Conservation (phyloP, 805 yeast genomes). For the Debaryomyces hansenii region DNA sequence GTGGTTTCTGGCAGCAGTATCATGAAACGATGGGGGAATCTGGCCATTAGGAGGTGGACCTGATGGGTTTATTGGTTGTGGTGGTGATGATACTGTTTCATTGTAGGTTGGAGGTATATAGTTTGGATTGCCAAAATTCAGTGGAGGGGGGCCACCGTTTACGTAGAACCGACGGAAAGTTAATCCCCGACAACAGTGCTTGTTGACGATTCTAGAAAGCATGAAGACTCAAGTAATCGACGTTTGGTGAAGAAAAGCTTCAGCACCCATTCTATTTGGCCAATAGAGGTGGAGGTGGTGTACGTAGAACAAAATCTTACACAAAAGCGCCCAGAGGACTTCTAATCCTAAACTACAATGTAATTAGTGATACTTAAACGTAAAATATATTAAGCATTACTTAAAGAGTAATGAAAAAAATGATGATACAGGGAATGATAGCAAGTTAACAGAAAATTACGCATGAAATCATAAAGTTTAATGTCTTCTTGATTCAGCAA, state of each 20-base stretch:
- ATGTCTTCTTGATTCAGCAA: slow-evolving; percentile 96
- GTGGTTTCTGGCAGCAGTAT: not conserved
- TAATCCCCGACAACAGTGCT: not conserved
- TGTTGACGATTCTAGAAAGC: not conserved
- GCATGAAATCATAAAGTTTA: slow-evolving; percentile 32
- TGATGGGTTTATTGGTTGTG: slow-evolving; percentile 1
- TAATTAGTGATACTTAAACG: slow-evolving; percentile 1
- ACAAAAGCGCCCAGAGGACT: too few species aligned
- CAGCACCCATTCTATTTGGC: too few species aligned
- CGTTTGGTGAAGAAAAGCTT: too few species aligned
- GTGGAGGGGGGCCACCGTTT: slow-evolving; percentile 16
- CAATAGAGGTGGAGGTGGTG: too few species aligned
- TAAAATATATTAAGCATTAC: slow-evolving; percentile 8
- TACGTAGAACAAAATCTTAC: too few species aligned
- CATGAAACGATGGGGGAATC: not conserved
- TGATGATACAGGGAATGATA: slow-evolving; percentile 7
- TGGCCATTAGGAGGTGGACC: not conserved
- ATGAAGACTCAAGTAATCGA: not conserved
- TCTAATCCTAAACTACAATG: not conserved
- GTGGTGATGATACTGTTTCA: not conserved
- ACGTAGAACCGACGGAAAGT: not conserved
- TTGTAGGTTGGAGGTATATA: slow-evolving; percentile 18
- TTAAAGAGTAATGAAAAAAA: slow-evolving; percentile 3
- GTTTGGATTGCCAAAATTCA: slow-evolving; percentile 21
- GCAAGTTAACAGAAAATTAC: slow-evolving; percentile 1